A percentile compares a stretch with the other conserved stretches of the same genome.
These are phyloP conservation scores for Podospora comata DNA, from an alignment of 495 filamentous ascomycete genomes.

Conservation along the genomic window DNA sequence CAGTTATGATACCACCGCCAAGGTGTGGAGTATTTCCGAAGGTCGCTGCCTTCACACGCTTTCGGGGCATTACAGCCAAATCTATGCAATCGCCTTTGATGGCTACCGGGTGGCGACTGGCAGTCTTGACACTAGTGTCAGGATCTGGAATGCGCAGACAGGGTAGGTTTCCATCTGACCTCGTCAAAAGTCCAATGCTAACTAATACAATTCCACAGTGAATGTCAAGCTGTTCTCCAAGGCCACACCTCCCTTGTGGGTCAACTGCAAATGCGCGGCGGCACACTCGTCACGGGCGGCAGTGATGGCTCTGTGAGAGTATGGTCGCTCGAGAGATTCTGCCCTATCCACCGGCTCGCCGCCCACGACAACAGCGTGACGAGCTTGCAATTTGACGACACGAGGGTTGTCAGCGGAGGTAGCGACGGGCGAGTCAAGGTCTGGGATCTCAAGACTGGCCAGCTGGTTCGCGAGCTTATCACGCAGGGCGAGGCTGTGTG, in stretches of 20 bases:
- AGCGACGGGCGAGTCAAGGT: slow-evolving; percentile 96
- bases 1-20: slow-evolving; percentile 94
- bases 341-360: slow-evolving; percentile 86
- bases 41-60: slow-evolving; percentile 86
- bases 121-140: slow-evolving; percentile 92
- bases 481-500: slow-evolving; percentile 90
- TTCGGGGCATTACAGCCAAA: slow-evolving; percentile 96
- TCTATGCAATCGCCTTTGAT: slow-evolving; percentile 97
- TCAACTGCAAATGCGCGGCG: slow-evolving; percentile 92
- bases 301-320: slow-evolving; percentile 94
- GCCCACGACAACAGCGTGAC: slow-evolving; percentile 99
- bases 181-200: not conserved
- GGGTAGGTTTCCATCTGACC: slow-evolving; percentile 56
- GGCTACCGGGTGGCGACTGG: slow-evolving; percentile 91
- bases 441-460: slow-evolving; percentile 90
- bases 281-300: slow-evolving; percentile 92
- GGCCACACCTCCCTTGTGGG: slow-evolving; percentile 96
- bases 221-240: slow-evolving; percentile 88
- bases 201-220: slow-evolving; percentile 41
- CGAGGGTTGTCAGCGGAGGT: slow-evolving; percentile 88
- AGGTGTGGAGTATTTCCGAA: slow-evolving; percentile 95
- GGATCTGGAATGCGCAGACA: slow-evolving; percentile 91
- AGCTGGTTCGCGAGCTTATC: slow-evolving; percentile 85
- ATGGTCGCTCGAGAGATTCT: slow-evolving; percentile 86
- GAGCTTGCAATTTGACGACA: slow-evolving; percentile 93